A percentile compares a stretch with the other conserved stretches of the same genome.
Evolutionary conservation across 305 asterid genomes (phyloP).

Genomic region (Ilex paraguariensis): DNA sequence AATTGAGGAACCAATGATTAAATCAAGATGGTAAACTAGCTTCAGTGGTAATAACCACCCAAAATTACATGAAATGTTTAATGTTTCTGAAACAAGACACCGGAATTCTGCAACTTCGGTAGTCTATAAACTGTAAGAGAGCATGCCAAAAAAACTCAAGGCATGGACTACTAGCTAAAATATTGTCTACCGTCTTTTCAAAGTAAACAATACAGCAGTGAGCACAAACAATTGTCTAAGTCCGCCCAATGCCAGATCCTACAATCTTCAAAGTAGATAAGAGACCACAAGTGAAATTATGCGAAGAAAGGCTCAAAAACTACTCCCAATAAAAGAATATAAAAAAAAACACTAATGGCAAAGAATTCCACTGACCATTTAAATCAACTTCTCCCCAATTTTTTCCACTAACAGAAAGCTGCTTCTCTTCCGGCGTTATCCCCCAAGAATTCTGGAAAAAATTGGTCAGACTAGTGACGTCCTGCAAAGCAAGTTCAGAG

Average conservation of each 20-base stretch:
- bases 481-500: constrained; percentile 50
- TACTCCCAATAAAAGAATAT: background rate
- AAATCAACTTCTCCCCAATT: constrained; percentile 98
- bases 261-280: background rate
- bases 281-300: background rate
- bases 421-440: constrained; percentile 79
- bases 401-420: constrained; percentile 93
- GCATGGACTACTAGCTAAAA: too few relatives aligned
- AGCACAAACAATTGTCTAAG: too few relatives aligned
- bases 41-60: background rate
- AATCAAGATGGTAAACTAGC: background rate
- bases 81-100: too few relatives aligned
- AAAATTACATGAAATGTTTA: background rate
- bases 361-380: constrained; percentile 46
- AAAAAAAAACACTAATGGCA: background rate
- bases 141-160: too few relatives aligned
- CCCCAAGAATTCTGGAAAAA: constrained; percentile 75
- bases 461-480: constrained; percentile 60
- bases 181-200: too few relatives aligned
- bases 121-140: too few relatives aligned
- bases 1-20: too few relatives aligned
- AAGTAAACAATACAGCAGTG: too few relatives aligned
- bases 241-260: too few relatives aligned
- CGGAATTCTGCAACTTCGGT: too few relatives aligned
- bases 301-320: constrained; percentile 2